Base-by-base conservation (phyloP, 202 grass and related monocot species). In the Carex arenaria region DNA sequence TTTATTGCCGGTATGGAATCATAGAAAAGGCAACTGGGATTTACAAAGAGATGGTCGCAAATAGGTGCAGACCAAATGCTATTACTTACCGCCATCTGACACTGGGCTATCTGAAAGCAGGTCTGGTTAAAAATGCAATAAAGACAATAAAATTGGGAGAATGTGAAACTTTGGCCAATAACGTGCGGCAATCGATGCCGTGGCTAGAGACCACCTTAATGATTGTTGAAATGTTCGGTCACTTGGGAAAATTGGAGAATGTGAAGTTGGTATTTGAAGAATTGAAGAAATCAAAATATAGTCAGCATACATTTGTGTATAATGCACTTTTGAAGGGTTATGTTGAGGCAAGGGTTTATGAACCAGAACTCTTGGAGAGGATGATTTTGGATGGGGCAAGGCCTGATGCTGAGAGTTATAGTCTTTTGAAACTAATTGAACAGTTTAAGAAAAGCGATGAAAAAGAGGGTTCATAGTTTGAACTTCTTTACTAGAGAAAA, bases 191-290 rank as follows among this genome's bases (percentile, higher is more conserved):
- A 86, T 98, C 93, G 31, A 95, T 88, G 64, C 93, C 96, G 15
- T 95, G 96, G 96, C 85, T 95, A 90, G 96, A 95, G 84, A 98
- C 89, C 34, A 92, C 96, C 26, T 72, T 90, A 61, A 92, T 93
- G 89, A 32, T 98, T 52, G 87, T 98, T 62, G 93, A 95, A 75
- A 90, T 52, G 31, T 95, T 95, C 84, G 83, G 91, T 63, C 82
- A 93, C 34, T 90, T 92, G 81, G 93, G 91, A 56, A 87, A 92
- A 60, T 61, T 98, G 67, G 83, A 93, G 88, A 89, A 87, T 86
- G 87, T 88, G 78, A 95, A 92, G 85, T 84, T 56, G 85, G 72
- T 95, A 51, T 92, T 90, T 76, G 72, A 84, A 82, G 96, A 95
- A 87, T 84, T 98, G 63, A 95, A 90, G 85, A 89, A 92, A 87